Evolutionary conservation across 495 filamentous ascomycete genomes (phyloP).

Genomic region (Podospora comata): DNA sequence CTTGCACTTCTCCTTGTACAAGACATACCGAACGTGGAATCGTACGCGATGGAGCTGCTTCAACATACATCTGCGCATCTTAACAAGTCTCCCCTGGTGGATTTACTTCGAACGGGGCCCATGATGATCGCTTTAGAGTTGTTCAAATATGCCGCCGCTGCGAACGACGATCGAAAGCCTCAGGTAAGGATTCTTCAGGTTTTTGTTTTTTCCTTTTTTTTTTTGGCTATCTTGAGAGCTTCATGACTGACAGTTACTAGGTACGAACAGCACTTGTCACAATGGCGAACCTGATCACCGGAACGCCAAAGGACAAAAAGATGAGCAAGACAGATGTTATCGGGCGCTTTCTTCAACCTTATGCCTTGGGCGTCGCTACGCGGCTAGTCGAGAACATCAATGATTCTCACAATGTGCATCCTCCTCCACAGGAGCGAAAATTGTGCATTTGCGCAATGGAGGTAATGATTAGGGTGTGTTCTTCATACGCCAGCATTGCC

Average conservation of each 20-base stretch:
- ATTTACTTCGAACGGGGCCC: conserved; percentile 71
- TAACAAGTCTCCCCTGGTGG: conserved; percentile 58
- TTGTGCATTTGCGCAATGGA: conserved; percentile 77
- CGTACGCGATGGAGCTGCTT: conserved; percentile 64
- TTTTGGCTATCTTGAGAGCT: neutral
- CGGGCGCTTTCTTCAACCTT: conserved; percentile 79
- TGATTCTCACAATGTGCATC: conserved; percentile 53
- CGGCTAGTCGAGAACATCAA: conserved; percentile 79
- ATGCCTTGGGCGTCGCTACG: conserved; percentile 85
- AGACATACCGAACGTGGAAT: conserved; percentile 61
- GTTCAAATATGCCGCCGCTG: conserved; percentile 75
- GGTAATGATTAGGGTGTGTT: conserved; percentile 77
- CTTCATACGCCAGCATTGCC: conserved; percentile 66
- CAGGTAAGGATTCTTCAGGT: conserved; percentile 32
- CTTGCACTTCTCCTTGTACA: conserved; percentile 76
- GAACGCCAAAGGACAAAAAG: conserved; percentile 40
- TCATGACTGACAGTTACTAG: conserved; percentile 34
- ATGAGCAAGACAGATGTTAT: conserved; percentile 54
- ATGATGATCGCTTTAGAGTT: conserved; percentile 73
- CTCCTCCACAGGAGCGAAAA: conserved; percentile 60
- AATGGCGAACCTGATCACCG: conserved; percentile 62
- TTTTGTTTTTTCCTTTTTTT: neutral
- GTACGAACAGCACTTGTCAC: conserved; percentile 61
- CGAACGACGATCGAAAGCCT: conserved; percentile 56
- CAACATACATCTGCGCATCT: conserved; percentile 65